A percentile compares a stretch with the other conserved stretches of the same genome.
Conservation (phyloP, 1,139 yeast genomes). For the Keqinozyma sinolaborantium region DNA sequence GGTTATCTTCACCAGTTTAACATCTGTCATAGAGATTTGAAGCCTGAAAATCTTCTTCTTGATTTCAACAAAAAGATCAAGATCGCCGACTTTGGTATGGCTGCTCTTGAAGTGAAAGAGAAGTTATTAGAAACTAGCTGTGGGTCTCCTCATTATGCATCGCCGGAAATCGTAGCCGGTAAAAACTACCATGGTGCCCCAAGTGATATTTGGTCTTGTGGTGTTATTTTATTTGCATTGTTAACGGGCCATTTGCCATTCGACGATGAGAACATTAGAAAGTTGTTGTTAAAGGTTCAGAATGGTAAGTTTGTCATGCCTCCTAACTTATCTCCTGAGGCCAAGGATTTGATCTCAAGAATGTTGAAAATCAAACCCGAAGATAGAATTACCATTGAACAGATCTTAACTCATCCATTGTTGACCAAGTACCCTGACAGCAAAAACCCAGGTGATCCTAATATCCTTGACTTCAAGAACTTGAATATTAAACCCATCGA, state of each 20-base stretch:
- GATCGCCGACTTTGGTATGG: slow-evolving; percentile 99
- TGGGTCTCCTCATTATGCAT: slow-evolving; percentile 98
- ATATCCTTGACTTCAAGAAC: slow-evolving; percentile 18
- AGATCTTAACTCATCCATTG: slow-evolving; percentile 76
- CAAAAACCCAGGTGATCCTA: slow-evolving; percentile 14
- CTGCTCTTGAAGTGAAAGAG: slow-evolving; percentile 90
- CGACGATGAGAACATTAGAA: slow-evolving; percentile 92
- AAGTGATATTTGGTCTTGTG: slow-evolving; percentile 98
- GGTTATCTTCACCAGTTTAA: slow-evolving; percentile 91
- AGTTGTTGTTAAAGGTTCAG: slow-evolving; percentile 83
- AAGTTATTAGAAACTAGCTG: slow-evolving; percentile 89
- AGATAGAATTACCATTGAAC: slow-evolving; percentile 70
- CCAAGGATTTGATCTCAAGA: slow-evolving; percentile 76
- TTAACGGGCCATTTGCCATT: slow-evolving; percentile 94
- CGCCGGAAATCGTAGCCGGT: slow-evolving; percentile 97
- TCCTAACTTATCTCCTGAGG: slow-evolving; percentile 70
- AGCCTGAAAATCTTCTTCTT: slow-evolving; percentile 87
- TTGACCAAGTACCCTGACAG: slow-evolving; percentile 65
- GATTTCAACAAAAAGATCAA: slow-evolving; percentile 88
- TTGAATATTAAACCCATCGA: slow-evolving; percentile 46
- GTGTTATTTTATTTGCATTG: slow-evolving; percentile 88
- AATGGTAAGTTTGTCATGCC: slow-evolving; percentile 88
- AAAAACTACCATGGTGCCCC: slow-evolving; percentile 94
- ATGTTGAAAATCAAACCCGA: slow-evolving; percentile 82
- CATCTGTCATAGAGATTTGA: slow-evolving; percentile 92